Percentiles rank a stretch among this genome's conserved stretches.
Evolutionary conservation across 768 basidiomycete genomes (phyloP).

Genomic region (Zangia roseola): DNA sequence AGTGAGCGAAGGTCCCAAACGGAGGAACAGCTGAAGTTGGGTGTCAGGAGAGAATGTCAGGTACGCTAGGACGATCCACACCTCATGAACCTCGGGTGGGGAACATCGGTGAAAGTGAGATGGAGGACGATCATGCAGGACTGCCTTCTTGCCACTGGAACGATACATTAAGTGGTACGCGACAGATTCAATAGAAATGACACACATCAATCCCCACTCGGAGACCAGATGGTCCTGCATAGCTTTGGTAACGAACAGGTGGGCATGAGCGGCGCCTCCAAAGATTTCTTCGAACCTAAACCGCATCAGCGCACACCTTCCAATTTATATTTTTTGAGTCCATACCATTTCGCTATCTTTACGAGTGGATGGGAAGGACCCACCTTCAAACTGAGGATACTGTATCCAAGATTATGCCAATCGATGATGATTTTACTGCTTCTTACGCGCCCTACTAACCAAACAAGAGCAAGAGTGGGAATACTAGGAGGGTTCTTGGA

Average conservation of each 20-base stretch:
- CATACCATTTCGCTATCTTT: constrained; percentile 71
- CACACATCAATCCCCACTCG: constrained; percentile 78
- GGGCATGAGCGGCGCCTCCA: constrained; percentile 79
- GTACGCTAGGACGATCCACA: constrained; percentile 29
- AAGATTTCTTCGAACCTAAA: constrained; percentile 81
- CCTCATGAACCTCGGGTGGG: constrained; percentile 75
- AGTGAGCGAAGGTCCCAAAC: constrained; percentile 40
- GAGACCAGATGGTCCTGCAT: constrained; percentile 72
- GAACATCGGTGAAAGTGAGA: constrained; percentile 73
- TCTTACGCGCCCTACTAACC: constrained; percentile 62
- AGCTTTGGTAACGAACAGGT: constrained; percentile 89
- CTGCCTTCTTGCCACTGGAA: constrained; percentile 69
- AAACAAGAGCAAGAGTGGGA: constrained; percentile 86
- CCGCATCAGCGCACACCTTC: constrained; percentile 4
- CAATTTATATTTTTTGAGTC: not conserved
- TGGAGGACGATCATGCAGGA: constrained; percentile 91
- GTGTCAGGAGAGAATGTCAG: not conserved
- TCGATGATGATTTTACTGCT: constrained; percentile 92
- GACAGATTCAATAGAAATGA: constrained; percentile 11
- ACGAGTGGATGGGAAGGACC: constrained; percentile 70
- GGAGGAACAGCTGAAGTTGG: constrained; percentile 46
- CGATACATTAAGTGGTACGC: constrained; percentile 3
- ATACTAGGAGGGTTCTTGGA: constrained; percentile 93
- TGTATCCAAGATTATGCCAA: constrained; percentile 98
- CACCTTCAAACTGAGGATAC: constrained; percentile 83